Evolutionary conservation across 345 rosid genomes (phyloP).

Genomic region (Abelmoschus esculentus): DNA sequence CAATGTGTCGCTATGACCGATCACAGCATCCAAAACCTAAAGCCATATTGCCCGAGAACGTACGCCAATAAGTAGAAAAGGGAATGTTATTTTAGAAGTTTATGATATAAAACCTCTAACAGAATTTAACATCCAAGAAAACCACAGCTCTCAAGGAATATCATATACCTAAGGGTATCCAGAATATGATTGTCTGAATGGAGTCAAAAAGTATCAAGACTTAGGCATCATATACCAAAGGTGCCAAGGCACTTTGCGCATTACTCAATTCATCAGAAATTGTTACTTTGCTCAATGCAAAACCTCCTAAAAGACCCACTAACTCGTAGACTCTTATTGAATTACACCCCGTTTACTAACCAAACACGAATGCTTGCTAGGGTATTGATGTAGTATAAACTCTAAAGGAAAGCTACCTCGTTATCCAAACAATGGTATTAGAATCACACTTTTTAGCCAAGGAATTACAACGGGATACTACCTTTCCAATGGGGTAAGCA

Average conservation of each 20-base stretch:
- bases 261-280: not conserved
- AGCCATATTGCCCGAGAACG: not conserved
- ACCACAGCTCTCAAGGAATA: not conserved
- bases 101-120: not conserved
- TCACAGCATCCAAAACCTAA: constrained; percentile 62
- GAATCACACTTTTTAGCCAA: not conserved
- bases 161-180: not conserved
- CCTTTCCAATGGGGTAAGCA: constrained; percentile 80
- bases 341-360: not conserved
- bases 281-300: not conserved
- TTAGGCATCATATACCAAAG: not conserved
- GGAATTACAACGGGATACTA: constrained; percentile 11
- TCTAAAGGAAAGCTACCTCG: not conserved
- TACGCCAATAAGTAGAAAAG: not conserved
- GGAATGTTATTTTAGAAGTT: not conserved
- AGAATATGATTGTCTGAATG: not conserved
- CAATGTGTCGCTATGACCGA: constrained; percentile 61
- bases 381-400: not conserved
- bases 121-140: not conserved
- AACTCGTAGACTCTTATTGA: not conserved
- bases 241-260: not conserved
- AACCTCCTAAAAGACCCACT: not conserved
- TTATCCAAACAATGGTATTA: not conserved
- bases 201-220: not conserved
- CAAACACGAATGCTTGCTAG: not conserved